Base-by-base conservation (phyloP, 176 grass and related monocot genomes). In the Eleusine coracana region DNA sequence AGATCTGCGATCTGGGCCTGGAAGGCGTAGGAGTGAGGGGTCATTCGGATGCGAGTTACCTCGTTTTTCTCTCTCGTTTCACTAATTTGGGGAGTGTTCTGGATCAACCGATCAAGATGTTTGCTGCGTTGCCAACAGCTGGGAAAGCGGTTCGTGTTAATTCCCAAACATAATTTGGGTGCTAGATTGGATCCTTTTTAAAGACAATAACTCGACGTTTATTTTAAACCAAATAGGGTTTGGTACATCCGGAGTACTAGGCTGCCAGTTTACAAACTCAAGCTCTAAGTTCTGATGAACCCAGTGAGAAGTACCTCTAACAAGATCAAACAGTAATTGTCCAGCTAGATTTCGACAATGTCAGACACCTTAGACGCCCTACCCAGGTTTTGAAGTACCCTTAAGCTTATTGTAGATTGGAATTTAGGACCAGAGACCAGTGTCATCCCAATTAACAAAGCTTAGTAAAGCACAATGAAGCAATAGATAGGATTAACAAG, bases 1-100 rank as follows among this genome's bases (percentile, higher is more conserved):
- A 38, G 83, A 68, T 82, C 61, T 12, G 39, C 59, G 81, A 62
- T 76, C 69, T 88, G 27, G 12, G 25, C 13, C 34, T 52, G 21
- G 17, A 25, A 61, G 39, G 45, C 25, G 15, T 66, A 46, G 14
- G 77, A 31, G 15, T 14, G 10, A 21, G 55, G 77, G 20, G 65
- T 14, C 44, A 10, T 66, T 39, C 21, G 38, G 78, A 72, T 74
- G 50, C 21, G n/a, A 61, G 13, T 71, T 64, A 48, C 3, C 12
- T 60, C 40, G 31, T 23, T 42, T 5, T 34, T 8, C 25, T 62
- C 59, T 23, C 10, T 63, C 60, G 20, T 14, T 67, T 60, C 6
- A 20, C 10, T 37, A 1, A 10, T 38, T 38, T 42, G 17, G 2
- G 3, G 37, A 5, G 40, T 5, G 3, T 20, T 20, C 50, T 73